These are phyloP conservation scores for Pulicaria dysenterica DNA, from an alignment of 129 eudicot genomes.

Conservation along the genomic window DNA sequence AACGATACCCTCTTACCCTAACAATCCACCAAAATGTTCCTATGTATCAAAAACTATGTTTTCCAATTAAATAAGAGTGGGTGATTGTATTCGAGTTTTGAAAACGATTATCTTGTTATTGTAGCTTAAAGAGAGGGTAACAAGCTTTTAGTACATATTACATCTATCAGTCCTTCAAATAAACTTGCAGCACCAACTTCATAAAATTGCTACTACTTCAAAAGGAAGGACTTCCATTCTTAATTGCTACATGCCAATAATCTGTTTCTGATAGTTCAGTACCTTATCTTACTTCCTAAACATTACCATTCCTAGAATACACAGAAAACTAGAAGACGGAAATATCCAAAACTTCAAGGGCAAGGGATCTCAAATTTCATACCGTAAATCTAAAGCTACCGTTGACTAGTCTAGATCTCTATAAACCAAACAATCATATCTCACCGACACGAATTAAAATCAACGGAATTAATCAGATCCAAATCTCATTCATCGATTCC, in stretches of 20 bases:
- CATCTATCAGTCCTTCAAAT: no score
- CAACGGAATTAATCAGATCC: slow-evolving; percentile 21
- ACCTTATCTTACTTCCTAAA: neutral
- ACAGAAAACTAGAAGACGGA: neutral
- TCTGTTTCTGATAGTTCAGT: neutral
- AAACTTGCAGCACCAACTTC: neutral
- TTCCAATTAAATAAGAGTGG: neutral
- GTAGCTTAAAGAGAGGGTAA: no score
- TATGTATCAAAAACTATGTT: neutral
- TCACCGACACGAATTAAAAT: slow-evolving; percentile 7
- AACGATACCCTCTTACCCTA: neutral
- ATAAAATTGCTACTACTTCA: neutral
- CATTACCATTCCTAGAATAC: neutral
- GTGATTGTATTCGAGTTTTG: no score
- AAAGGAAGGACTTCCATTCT: neutral
- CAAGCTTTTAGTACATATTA: no score
- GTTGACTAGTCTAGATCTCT: slow-evolving; percentile 4
- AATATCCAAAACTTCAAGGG: neutral
- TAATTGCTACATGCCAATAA: neutral
- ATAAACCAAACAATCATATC: slow-evolving; percentile 9
- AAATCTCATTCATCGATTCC: slow-evolving; percentile 15
- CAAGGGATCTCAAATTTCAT: neutral
- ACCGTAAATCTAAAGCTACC: neutral
- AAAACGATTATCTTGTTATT: no score
- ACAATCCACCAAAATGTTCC: neutral